These are phyloP conservation scores for Diplodia seriata DNA, from an alignment of 2,329 filamentous ascomycete genomes.

Conservation along the genomic window DNA sequence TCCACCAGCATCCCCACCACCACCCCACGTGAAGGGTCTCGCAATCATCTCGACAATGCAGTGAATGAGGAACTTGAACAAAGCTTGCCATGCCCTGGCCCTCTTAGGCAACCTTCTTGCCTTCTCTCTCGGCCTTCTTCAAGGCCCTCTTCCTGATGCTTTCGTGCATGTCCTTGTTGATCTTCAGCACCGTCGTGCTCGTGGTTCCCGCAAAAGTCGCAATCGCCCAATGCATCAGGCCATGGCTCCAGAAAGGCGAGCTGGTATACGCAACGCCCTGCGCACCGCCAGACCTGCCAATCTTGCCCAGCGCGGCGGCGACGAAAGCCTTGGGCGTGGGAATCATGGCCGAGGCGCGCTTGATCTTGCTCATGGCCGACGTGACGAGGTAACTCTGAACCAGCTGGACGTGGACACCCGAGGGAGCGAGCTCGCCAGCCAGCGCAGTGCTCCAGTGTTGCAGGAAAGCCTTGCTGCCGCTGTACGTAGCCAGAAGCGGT, in stretches of 20 bases:
- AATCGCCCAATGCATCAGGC: constrained; percentile 83
- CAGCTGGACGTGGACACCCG: constrained; percentile 88
- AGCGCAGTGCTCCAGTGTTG: constrained; percentile 94
- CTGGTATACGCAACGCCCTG: constrained; percentile 83
- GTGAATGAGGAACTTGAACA: too few relatives aligned
- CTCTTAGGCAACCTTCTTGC: constrained; percentile 64
- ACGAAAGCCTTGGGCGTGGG: constrained; percentile 87
- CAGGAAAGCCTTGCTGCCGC: constrained; percentile 95
- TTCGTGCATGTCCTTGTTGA: constrained; percentile 77
- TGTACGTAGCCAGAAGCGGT: constrained; percentile 93
- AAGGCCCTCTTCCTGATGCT: constrained; percentile 83
- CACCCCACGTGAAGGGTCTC: too few relatives aligned
- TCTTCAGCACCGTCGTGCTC: constrained; percentile 62
- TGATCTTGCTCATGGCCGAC: constrained; percentile 96
- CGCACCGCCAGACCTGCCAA: constrained; percentile 78
- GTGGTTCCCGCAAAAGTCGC: constrained; percentile 66
- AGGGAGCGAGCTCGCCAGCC: constrained; percentile 78
- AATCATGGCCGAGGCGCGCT: constrained; percentile 76
- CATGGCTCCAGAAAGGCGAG: constrained; percentile 93
- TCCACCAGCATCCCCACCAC: too few relatives aligned
- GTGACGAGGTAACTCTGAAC: constrained; percentile 93
- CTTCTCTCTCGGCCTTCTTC: constrained; percentile 77
- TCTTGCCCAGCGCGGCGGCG: constrained; percentile 75
- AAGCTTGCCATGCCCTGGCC: not conserved
- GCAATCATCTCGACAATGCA: too few relatives aligned